Evolutionary conservation across 805 yeast species (phyloP).

Genomic region (Debaryomyces maramus): DNA sequence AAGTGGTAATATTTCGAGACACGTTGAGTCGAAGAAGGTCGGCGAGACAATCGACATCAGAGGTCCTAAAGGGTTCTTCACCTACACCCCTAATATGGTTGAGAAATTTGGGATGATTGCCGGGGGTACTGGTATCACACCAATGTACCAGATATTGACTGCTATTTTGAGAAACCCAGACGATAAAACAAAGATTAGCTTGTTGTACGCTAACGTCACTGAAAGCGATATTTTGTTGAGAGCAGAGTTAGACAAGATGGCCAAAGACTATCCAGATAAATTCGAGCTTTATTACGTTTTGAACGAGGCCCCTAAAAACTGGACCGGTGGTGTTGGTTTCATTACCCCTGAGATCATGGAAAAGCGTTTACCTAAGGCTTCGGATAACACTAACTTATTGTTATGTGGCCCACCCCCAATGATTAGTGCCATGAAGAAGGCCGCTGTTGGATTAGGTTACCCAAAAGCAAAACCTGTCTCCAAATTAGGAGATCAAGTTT

Average conservation of each 20-base stretch:
- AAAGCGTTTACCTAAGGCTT: conserved; percentile 59
- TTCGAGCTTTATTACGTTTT: conserved; percentile 72
- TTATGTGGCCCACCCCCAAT: conserved; percentile 95
- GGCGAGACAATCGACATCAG: conserved; percentile 79
- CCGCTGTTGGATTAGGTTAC: conserved; percentile 71
- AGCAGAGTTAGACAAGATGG: conserved; percentile 73
- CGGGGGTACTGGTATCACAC: conserved; percentile 96
- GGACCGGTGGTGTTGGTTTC: conserved; percentile 81
- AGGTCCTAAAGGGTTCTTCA: conserved; percentile 91
- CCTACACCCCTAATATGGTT: conserved; percentile 78
- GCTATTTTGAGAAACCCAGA: conserved; percentile 74
- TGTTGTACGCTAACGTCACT: conserved; percentile 79
- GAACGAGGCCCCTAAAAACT: conserved; percentile 67
- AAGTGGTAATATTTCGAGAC: conserved; percentile 77
- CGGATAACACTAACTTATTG: conserved; percentile 65
- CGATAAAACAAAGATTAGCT: conserved; percentile 72
- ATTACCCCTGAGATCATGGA: conserved; percentile 74
- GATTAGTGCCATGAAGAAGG: conserved; percentile 82
- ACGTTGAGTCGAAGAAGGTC: conserved; percentile 66
- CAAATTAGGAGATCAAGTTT: conserved; percentile 86
- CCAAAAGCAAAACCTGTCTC: conserved; percentile 85
- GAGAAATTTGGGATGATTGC: conserved; percentile 83
- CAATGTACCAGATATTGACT: conserved; percentile 90
- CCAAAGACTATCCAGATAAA: conserved; percentile 52
- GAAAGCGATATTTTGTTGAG: conserved; percentile 79